A percentile compares a stretch with the other conserved stretches of the same genome.
Conservation (phyloP, 2,329 filamentous ascomycete genomes). For the Tolypocladium tropicale region DNA sequence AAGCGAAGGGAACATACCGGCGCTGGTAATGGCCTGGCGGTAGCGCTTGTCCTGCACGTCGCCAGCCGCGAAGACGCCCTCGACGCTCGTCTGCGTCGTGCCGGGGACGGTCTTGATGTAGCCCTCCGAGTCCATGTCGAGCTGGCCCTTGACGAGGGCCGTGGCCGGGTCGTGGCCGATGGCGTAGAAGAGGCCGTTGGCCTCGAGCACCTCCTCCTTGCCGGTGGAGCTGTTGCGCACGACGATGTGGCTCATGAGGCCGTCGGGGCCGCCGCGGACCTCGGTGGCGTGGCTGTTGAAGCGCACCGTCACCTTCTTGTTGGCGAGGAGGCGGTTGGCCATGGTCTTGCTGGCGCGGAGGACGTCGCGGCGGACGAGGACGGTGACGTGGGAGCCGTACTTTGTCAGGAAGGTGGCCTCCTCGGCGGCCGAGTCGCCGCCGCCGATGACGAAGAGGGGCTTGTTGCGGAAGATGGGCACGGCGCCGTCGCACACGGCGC, state of each 20-base stretch:
- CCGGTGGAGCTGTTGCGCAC: slow-evolving; percentile 72
- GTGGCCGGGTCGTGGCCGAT: slow-evolving; percentile 95
- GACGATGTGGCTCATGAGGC: slow-evolving; percentile 79
- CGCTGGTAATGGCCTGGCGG: slow-evolving; percentile 94
- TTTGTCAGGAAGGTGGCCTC: slow-evolving; percentile 97
- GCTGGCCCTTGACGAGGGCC: slow-evolving; percentile 76
- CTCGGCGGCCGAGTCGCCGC: slow-evolving; percentile 92
- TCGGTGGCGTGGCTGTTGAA: slow-evolving; percentile 77
- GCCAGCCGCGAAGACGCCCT: slow-evolving; percentile 91
- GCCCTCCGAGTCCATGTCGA: slow-evolving; percentile 80
- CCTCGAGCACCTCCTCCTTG: slow-evolving; percentile 71
- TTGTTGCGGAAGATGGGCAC: slow-evolving; percentile 97
- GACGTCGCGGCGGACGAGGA: slow-evolving; percentile 79
- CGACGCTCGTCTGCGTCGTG: slow-evolving; percentile 75
- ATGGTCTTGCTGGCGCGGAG: slow-evolving; percentile 87
- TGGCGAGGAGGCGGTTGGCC: slow-evolving; percentile 68
- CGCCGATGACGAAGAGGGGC: slow-evolving; percentile 89
- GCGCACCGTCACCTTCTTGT: slow-evolving; percentile 84
- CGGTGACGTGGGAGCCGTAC: slow-evolving; percentile 90
- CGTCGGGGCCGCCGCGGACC: slow-evolving; percentile 74
- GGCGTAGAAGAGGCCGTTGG: slow-evolving; percentile 93
- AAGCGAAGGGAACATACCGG: slow-evolving; percentile 45
- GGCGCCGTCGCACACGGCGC: slow-evolving; percentile 93
- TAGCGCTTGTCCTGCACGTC: slow-evolving; percentile 99
- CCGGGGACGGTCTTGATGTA: slow-evolving; percentile 87